Percentiles rank a stretch among this genome's conserved stretches.
phyloP scores from a whole-genome alignment of 2,329 filamentous ascomycete genomes.

The Neofusicoccum sp. region DNA sequence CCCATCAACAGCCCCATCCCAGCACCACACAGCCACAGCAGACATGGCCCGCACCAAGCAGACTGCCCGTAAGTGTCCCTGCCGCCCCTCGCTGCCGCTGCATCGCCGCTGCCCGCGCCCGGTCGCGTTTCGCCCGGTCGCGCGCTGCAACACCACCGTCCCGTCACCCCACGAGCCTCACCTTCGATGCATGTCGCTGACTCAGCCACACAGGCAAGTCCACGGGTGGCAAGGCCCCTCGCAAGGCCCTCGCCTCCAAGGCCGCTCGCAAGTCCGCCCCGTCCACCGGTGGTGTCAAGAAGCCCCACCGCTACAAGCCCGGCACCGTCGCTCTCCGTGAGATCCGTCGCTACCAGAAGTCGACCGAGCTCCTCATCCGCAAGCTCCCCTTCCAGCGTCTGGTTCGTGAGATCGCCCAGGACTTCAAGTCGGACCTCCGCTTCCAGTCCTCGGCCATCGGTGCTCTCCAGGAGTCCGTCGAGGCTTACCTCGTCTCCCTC shows the following conservation, averaged over 20 bases:
- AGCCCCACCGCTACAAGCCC: slow-evolving; percentile 59
- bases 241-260: slow-evolving; percentile 99
- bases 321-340: slow-evolving; percentile 88
- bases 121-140: slow-evolving; percentile 24
- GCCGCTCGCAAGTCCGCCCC: slow-evolving; percentile 97
- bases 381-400: slow-evolving; percentile 81
- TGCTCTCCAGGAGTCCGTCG: slow-evolving; percentile 92
- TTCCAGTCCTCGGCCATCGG: slow-evolving; percentile 97
- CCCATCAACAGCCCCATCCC: slow-evolving; percentile 26
- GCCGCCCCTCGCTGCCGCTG: slow-evolving; percentile 27
- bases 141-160: slow-evolving; percentile 16
- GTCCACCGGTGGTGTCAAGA: slow-evolving; percentile 76
- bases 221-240: slow-evolving; percentile 72
- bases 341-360: slow-evolving; percentile 88
- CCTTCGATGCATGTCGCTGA: slow-evolving; percentile 30
- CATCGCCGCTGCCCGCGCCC: slow-evolving; percentile 24
- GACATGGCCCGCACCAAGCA: slow-evolving; percentile 59
- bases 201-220: slow-evolving; percentile 63
- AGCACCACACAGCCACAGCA: slow-evolving; percentile 21
- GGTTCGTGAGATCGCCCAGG: slow-evolving; percentile 73
- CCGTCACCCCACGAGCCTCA: slow-evolving; percentile 16
- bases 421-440: slow-evolving; percentile 70
- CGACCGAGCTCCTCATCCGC: slow-evolving; percentile 80
- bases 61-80: slow-evolving; percentile 55
- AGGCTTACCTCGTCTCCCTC: slow-evolving; percentile 94